Evolutionary conservation across 345 rosid genomes (phyloP).

Genomic region (Firmiana major): DNA sequence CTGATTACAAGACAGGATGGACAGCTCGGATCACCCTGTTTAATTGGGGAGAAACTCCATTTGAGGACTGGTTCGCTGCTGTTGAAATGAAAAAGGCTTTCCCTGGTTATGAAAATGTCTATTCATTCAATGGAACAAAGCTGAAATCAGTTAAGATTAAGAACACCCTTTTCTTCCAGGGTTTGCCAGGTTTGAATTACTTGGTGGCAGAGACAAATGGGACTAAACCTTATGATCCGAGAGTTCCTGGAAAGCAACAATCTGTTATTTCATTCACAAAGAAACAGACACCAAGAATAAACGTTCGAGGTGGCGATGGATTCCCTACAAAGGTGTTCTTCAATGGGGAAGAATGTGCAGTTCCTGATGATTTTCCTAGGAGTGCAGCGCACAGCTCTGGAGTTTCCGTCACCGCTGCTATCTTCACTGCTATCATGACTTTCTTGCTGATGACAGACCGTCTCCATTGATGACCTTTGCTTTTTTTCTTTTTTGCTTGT

Average conservation of each 20-base stretch:
- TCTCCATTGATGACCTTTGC: background rate
- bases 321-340: conserved; percentile 70
- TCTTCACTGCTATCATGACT: conserved; percentile 28
- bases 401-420: conserved; percentile 20
- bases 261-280: conserved; percentile 78
- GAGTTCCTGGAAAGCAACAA: conserved; percentile 87
- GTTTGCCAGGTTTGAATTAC: conserved; percentile 61
- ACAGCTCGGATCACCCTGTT: conserved; percentile 77
- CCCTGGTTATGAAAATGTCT: conserved; percentile 61
- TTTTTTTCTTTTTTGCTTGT: background rate
- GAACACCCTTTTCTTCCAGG: conserved; percentile 66
- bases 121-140: conserved; percentile 80
- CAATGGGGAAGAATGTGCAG: conserved; percentile 93
- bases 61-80: conserved; percentile 77
- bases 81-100: conserved; percentile 56
- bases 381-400: conserved; percentile 31
- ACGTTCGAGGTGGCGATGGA: conserved; percentile 61
- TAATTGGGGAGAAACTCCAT: conserved; percentile 59
- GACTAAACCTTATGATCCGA: conserved; percentile 40
- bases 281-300: conserved; percentile 38
- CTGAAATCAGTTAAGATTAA: conserved; percentile 35
- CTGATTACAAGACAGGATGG: conserved; percentile 75
- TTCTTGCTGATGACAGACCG: conserved; percentile 39
- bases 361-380: conserved; percentile 56
- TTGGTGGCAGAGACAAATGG: conserved; percentile 63